A percentile compares a stretch with the other conserved stretches of the same genome.
phyloP scores from a whole-genome alignment of 306 rosid species.

The Cucumis hystrix region DNA sequence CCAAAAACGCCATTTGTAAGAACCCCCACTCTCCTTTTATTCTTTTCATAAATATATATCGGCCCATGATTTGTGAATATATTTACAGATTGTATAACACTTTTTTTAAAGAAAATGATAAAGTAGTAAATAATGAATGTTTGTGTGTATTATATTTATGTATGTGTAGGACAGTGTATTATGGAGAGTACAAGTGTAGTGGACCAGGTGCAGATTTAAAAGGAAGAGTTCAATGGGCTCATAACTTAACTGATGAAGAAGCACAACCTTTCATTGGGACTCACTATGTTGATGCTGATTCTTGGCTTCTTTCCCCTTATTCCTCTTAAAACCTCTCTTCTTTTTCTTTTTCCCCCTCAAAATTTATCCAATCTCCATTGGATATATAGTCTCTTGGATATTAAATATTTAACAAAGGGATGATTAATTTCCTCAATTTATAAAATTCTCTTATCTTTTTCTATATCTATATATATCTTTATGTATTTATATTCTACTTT shows the following conservation, averaged over 20 bases:
- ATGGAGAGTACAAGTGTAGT: conserved; percentile 70
- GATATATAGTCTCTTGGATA: too few species aligned
- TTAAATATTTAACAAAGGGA: too few species aligned
- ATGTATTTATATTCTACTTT: too few species aligned
- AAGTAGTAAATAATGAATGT: too few species aligned
- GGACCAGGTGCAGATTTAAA: conserved; percentile 58
- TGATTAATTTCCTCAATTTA: too few species aligned
- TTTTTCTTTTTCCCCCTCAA: neutral
- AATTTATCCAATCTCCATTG: neutral
- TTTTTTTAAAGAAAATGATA: too few species aligned
- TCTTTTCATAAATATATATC: too few species aligned
- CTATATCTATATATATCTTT: too few species aligned
- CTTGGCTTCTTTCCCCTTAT: conserved; percentile 41
- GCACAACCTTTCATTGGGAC: conserved; percentile 45
- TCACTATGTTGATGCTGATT: conserved; percentile 40
- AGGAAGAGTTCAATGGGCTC: conserved; percentile 52
- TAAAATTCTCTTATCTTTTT: too few species aligned
- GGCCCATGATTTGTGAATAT: too few species aligned
- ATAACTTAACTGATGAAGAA: conserved; percentile 40
- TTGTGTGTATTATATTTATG: too few species aligned
- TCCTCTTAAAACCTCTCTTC: neutral
- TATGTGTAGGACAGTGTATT: conserved; percentile 36
- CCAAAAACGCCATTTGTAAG: conserved; percentile 46
- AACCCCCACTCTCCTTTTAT: neutral
- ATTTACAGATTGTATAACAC: too few species aligned